Conservation (phyloP, 2,329 filamentous ascomycete genomes). For the Conoideocrella luteorostrata region DNA sequence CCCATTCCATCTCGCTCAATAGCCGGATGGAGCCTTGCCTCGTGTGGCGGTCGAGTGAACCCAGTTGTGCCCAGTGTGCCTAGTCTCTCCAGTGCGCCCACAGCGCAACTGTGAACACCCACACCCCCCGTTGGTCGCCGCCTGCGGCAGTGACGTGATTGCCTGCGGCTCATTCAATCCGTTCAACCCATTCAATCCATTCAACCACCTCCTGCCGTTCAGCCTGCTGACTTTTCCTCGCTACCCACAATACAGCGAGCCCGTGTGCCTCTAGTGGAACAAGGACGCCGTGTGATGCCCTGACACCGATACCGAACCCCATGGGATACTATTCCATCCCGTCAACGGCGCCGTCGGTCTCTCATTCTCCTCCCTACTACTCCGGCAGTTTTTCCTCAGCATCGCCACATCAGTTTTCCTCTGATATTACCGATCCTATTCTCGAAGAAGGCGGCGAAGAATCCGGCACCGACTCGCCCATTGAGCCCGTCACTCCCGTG, state of each 20-base stretch:
- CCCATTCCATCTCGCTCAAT: neutral
- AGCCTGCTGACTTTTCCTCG: constrained; percentile 11
- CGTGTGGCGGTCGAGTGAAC: no score
- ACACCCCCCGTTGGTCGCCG: constrained; percentile 2
- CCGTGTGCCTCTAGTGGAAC: constrained; percentile 4
- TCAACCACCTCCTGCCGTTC: constrained; percentile 3
- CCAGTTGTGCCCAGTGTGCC: no score
- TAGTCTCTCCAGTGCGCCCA: neutral
- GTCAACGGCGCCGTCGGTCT: constrained; percentile 8
- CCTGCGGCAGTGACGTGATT: constrained; percentile 14
- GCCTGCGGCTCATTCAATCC: constrained; percentile 7
- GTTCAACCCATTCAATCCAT: neutral
- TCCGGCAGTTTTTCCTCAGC: constrained; percentile 29
- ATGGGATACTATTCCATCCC: constrained; percentile 6
- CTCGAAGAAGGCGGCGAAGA: constrained; percentile 49
- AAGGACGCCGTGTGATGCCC: constrained; percentile 5
- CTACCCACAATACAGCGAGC: constrained; percentile 8
- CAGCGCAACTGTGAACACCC: neutral
- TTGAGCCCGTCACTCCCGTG: constrained; percentile 56
- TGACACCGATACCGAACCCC: constrained; percentile 8
- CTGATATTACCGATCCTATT: constrained; percentile 46
- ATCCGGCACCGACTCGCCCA: constrained; percentile 51
- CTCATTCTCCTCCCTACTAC: constrained; percentile 2
- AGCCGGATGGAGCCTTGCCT: constrained; percentile 9
- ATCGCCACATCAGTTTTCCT: constrained; percentile 41